phyloP scores from a whole-genome alignment of 2,329 filamentous ascomycete species.

The Fusarium brevicatenulatum region DNA sequence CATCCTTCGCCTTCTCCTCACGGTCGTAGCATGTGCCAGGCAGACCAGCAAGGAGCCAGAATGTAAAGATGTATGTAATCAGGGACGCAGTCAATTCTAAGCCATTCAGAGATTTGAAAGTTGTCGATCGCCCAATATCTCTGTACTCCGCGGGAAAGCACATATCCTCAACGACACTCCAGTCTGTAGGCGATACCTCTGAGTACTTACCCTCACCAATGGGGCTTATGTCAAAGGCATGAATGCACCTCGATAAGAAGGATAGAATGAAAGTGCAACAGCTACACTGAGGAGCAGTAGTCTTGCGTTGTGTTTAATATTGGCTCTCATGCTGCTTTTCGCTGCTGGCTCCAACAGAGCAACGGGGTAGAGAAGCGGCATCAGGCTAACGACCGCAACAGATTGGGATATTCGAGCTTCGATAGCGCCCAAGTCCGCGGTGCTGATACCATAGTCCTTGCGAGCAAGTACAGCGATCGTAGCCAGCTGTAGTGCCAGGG shows the following conservation, averaged over 20 bases:
- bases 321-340: neutral
- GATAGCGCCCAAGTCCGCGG: conserved; percentile 33
- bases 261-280: conserved; percentile 36
- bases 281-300: conserved; percentile 18
- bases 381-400: conserved; percentile 35
- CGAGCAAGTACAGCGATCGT: conserved; percentile 32
- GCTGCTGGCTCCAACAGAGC: conserved; percentile 19
- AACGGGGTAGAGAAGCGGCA: conserved; percentile 38
- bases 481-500: conserved; percentile 36
- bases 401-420: conserved; percentile 37
- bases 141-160: conserved; percentile 14
- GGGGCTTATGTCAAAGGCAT: conserved; percentile 22
- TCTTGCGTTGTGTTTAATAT: conserved; percentile 13
- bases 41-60: conserved; percentile 29
- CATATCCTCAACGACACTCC: conserved; percentile 12
- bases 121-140: neutral
- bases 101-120: conserved; percentile 1
- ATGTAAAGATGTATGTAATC: conserved; percentile 5
- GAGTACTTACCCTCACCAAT: conserved; percentile 20
- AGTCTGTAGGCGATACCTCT: conserved; percentile 11
- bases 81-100: conserved; percentile 20
- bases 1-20: neutral
- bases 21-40: neutral
- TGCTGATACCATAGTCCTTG: conserved; percentile 41
- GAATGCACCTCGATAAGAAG: conserved; percentile 41